phyloP scores from a whole-genome alignment of 1,284 basidiomycete species.

The Singerocomus rubriflavus region DNA sequence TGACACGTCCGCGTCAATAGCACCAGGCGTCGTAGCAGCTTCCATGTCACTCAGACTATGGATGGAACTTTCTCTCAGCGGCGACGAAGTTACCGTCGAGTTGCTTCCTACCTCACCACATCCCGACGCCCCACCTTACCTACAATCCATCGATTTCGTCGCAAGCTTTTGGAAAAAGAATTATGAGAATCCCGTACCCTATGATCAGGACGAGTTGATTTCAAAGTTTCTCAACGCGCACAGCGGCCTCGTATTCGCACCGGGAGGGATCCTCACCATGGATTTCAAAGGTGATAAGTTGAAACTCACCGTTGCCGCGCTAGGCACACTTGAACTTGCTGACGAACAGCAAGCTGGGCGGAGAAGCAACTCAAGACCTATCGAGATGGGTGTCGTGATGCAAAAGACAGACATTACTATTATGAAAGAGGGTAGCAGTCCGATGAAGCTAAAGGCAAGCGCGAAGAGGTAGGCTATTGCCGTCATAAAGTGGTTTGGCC shows the following conservation, averaged over 20 bases:
- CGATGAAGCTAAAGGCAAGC: constrained; percentile 90
- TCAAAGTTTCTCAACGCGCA: constrained; percentile 69
- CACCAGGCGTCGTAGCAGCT: constrained; percentile 62
- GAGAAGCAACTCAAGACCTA: constrained; percentile 27
- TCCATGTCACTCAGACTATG: constrained; percentile 74
- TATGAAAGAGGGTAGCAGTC: constrained; percentile 77
- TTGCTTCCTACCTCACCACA: constrained; percentile 56
- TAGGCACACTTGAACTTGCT: constrained; percentile 68
- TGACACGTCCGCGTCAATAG: constrained; percentile 70
- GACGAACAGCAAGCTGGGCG: constrained; percentile 48
- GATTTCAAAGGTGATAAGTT: constrained; percentile 91
- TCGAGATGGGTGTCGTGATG: constrained; percentile 77
- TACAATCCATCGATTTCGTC: constrained; percentile 78
- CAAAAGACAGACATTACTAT: constrained; percentile 89
- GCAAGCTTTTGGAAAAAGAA: constrained; percentile 69
- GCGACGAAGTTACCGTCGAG: constrained; percentile 74
- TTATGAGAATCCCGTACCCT: constrained; percentile 66
- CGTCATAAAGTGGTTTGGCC: not conserved
- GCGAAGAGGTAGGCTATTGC: constrained; percentile 69
- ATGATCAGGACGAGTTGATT: constrained; percentile 85
- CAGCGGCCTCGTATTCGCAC: constrained; percentile 65
- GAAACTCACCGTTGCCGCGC: constrained; percentile 66
- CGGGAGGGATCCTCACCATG: constrained; percentile 78
- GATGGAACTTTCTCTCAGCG: constrained; percentile 78
- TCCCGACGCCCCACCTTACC: constrained; percentile 61